A percentile compares a stretch with the other conserved stretches of the same genome.
phyloP scores from a whole-genome alignment of 192 early-diverging fungal genomes.

The Phycomyces blakesleeanus region DNA sequence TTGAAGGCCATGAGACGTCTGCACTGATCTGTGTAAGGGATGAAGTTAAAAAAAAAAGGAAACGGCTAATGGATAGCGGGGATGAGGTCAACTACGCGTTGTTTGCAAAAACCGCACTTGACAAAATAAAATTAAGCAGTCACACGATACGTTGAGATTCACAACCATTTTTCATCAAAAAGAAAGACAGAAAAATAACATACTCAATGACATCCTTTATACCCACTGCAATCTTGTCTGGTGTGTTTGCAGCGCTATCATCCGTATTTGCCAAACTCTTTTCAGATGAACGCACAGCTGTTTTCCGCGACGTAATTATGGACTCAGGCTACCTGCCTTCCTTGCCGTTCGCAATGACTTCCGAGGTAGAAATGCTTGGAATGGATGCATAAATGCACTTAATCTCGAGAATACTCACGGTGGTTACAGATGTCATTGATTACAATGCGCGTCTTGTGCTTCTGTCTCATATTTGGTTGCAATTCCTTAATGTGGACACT shows the following conservation, averaged over 20 bases:
- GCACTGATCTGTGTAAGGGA: background rate
- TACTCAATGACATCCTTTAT: conserved; percentile 33
- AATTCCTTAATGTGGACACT: conserved; percentile 87
- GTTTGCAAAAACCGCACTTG: background rate
- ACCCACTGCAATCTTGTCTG: conserved; percentile 54
- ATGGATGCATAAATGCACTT: conserved; percentile 23
- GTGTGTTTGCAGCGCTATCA: conserved; percentile 69
- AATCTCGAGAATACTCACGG: background rate
- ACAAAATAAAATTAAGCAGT: background rate
- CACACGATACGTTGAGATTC: background rate
- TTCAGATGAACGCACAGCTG: conserved; percentile 47
- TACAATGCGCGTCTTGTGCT: conserved; percentile 45
- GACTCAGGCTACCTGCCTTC: background rate
- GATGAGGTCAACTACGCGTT: background rate
- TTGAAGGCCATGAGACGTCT: conserved; percentile 4
- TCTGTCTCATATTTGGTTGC: conserved; percentile 59
- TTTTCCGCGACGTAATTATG: conserved; percentile 21
- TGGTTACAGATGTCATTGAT: conserved; percentile 17
- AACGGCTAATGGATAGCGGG: background rate
- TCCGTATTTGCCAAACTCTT: conserved; percentile 82
- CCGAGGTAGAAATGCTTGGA: background rate
- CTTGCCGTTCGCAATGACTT: background rate
- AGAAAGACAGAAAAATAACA: background rate
- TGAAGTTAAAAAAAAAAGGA: conserved; percentile 1
- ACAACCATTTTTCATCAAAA: background rate